phyloP scores from a whole-genome alignment of 2,329 filamentous ascomycete species.

The Ophiosphaerella korrae region DNA sequence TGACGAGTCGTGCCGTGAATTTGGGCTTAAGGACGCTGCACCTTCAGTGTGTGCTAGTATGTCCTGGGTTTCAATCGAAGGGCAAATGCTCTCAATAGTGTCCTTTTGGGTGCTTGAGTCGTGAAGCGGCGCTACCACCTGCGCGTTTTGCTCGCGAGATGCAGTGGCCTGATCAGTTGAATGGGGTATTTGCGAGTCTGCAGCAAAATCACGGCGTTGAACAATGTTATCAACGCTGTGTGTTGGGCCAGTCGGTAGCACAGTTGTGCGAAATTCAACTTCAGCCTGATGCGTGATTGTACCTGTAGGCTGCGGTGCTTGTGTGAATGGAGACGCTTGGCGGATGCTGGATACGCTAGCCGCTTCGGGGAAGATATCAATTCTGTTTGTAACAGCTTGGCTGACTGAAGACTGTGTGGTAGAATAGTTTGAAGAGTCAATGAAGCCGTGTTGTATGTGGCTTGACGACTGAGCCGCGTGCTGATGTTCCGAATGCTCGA shows the following conservation, averaged over 20 bases:
- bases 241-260: not conserved
- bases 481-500: conserved; percentile 12
- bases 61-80: conserved; percentile 16
- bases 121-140: conserved; percentile 20
- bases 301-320: too few relatives aligned
- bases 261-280: not conserved
- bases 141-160: conserved; percentile 32
- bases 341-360: too few relatives aligned
- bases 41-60: not conserved
- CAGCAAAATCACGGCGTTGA: not conserved
- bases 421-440: not conserved
- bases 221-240: not conserved
- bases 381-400: not conserved
- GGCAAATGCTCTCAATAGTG: conserved; percentile 15
- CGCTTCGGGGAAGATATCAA: not conserved
- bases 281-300: not conserved
- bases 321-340: too few relatives aligned
- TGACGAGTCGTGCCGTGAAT: conserved; percentile 40
- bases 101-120: conserved; percentile 26
- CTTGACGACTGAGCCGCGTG: conserved; percentile 18
- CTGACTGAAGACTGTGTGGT: not conserved
- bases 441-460: conserved; percentile 13
- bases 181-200: not conserved
- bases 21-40: conserved; percentile 6
- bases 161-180: conserved; percentile 5